Base-by-base conservation (phyloP, 2,329 filamentous ascomycete species). In the Hypomyces rosellus region DNA sequence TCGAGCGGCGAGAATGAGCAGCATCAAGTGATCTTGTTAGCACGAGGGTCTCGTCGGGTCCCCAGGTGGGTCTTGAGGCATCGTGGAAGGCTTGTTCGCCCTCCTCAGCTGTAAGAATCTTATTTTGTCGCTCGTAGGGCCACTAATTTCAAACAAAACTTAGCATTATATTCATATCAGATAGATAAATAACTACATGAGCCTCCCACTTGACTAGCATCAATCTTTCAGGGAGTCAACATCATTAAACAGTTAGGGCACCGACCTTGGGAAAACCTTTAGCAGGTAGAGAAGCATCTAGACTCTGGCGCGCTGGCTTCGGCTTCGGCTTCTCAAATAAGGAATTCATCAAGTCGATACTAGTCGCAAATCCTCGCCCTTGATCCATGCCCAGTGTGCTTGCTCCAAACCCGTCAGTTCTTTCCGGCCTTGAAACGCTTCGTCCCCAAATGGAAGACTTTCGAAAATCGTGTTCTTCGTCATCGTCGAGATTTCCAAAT, bases 311-410 rank as follows among this genome's bases (percentile, higher is more conserved):
- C 56, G 76, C 76, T 48, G 75, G 76, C 72, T 80, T 82, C 55
- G 83, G 77, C 69, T 86, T 82, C 55, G 83, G 77, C 69, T 86
- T 81, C 66, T 88, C 86, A 69, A 95, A 96, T 50, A 96, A 74
- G 44, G 89, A 95, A 65, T 95, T 92, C 89, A 96, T 96, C 65
- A 96, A 74, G 73, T 96, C 93, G 70, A 97, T 95, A 63, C 88
- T 91, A 16, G 87, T 96, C 16, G 84, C 80, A 68, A 96, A 92
- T 1, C 86, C 85, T 56, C 81, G 81, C 48, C 78, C 75, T 59
- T 81, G 77, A 37, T 70, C 67, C 58, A 64, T 57, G 33, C 61
- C 63, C 50, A 65, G 63, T 39, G 58, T 61, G 54, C 60, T 63
- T 41, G 63, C 61, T 16, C 59, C 57, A 43, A 63, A 54, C 38